A percentile compares a stretch with the other conserved stretches of the same genome.
These are phyloP conservation scores for Skeletonema costatum DNA, from an alignment of 108 stramenopile genomes.

Conservation along the genomic window DNA sequence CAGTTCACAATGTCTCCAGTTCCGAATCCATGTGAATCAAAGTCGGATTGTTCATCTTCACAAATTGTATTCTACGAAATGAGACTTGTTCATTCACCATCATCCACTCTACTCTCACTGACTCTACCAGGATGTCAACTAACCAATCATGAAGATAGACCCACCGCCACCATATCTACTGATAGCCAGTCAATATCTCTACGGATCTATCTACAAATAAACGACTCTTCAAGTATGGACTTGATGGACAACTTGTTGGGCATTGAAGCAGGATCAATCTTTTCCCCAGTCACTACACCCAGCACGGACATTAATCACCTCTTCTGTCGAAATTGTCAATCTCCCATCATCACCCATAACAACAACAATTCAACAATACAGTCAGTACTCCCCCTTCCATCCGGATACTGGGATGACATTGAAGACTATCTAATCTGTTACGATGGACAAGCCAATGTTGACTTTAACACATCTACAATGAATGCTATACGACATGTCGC, in stretches of 20 bases:
- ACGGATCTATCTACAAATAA: conserved; percentile 17
- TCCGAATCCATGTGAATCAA: not conserved
- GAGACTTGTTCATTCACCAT: not conserved
- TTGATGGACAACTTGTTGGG: conserved; percentile 23
- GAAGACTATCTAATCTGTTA: conserved; percentile 82
- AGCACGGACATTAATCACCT: conserved; percentile 36
- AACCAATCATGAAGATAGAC: not conserved
- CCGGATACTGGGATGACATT: conserved; percentile 85
- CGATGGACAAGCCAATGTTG: conserved; percentile 36
- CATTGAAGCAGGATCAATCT: conserved; percentile 16
- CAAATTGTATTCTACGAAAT: not conserved
- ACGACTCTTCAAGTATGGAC: not conserved
- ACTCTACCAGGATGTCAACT: not conserved
- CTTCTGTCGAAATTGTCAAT: conserved; percentile 58
- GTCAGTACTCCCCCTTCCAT: conserved; percentile 57
- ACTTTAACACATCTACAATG: conserved; percentile 46
- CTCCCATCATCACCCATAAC: conserved; percentile 39
- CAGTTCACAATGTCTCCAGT: not conserved
- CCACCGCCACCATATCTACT: not conserved
- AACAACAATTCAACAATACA: conserved; percentile 12
- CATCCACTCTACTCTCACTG: not conserved
- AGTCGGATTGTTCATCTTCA: not conserved
- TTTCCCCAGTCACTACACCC: conserved; percentile 9
- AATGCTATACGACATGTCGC: conserved; percentile 35
- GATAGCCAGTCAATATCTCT: conserved; percentile 22